Percentiles rank a stretch among this genome's conserved stretches.
Conservation (phyloP, 441 rosid genomes). For the Biscutella laevigata region DNA sequence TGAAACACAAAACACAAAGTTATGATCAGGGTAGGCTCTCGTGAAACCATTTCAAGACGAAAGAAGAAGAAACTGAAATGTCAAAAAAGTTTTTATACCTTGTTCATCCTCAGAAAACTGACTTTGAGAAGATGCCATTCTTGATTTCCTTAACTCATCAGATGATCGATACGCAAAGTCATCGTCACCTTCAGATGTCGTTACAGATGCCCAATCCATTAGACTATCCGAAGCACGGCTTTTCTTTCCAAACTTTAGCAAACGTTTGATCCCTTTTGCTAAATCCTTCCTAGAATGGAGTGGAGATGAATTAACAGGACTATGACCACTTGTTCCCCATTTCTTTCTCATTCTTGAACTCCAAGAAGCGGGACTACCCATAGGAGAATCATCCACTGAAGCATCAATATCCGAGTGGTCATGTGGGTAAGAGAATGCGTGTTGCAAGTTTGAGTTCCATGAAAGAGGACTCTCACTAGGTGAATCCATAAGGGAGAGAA, state of each 20-base stretch:
- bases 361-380: slow-evolving; percentile 91
- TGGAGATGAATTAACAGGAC: slow-evolving; percentile 41
- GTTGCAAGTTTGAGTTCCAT: slow-evolving; percentile 68
- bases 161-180: slow-evolving; percentile 74
- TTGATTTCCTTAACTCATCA: slow-evolving; percentile 84
- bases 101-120: slow-evolving; percentile 74
- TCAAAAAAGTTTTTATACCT: slow-evolving; percentile 17
- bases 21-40: slow-evolving; percentile 4
- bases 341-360: slow-evolving; percentile 91
- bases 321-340: slow-evolving; percentile 86
- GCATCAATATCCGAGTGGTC: slow-evolving; percentile 74
- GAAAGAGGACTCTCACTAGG: slow-evolving; percentile 81
- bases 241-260: slow-evolving; percentile 89
- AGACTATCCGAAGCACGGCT: slow-evolving; percentile 53
- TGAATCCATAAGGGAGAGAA: slow-evolving; percentile 55
- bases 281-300: slow-evolving; percentile 47
- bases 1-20: slow-evolving; percentile 6
- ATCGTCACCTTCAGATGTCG: slow-evolving; percentile 96
- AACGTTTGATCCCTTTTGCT: slow-evolving; percentile 79
- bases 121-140: slow-evolving; percentile 79
- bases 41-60: not conserved
- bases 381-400: slow-evolving; percentile 63
- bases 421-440: slow-evolving; percentile 58
- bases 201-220: slow-evolving; percentile 86
- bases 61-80: not conserved